Conservation (phyloP, 2,329 filamentous ascomycete genomes). For the Colletotrichum euphorbiae region DNA sequence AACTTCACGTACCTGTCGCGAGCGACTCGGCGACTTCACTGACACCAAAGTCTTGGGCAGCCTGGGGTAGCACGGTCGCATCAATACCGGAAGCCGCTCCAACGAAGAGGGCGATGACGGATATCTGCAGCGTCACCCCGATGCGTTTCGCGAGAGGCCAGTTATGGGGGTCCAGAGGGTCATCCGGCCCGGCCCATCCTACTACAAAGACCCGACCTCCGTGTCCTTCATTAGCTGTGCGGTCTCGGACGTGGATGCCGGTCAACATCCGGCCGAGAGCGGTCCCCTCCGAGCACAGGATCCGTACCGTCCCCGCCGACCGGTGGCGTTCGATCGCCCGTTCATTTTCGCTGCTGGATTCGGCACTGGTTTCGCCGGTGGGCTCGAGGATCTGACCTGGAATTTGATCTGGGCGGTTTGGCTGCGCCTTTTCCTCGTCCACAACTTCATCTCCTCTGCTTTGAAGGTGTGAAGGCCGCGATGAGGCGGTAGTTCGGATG, state of each 20-base stretch:
- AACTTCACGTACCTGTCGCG: constrained; percentile 52
- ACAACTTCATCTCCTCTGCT: background rate
- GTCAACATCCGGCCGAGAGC: constrained; percentile 47
- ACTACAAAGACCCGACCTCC: constrained; percentile 49
- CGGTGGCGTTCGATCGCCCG: constrained; percentile 1
- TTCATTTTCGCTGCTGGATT: background rate
- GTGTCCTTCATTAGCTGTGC: constrained; percentile 42
- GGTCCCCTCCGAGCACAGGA: constrained; percentile 22
- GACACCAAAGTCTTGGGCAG: constrained; percentile 58
- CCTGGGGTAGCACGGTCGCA: constrained; percentile 58
- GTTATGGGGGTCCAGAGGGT: constrained; percentile 58
- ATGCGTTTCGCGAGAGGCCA: constrained; percentile 55
- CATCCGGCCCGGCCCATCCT: constrained; percentile 49
- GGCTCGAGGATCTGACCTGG: background rate
- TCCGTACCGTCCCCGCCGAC: constrained; percentile 9
- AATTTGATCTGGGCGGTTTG: background rate
- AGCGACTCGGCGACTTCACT: constrained; percentile 62
- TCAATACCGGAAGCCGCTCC: constrained; percentile 65
- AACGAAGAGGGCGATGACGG: constrained; percentile 61
- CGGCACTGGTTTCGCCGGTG: background rate
- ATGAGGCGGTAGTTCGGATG: background rate
- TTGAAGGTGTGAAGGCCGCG: background rate
- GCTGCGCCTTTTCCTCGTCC: constrained; percentile 1
- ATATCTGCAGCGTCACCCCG: constrained; percentile 55
- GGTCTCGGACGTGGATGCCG: constrained; percentile 47